Conservation (phyloP, 2,329 filamentous ascomycete species). For the Zasmidium cellare region DNA sequence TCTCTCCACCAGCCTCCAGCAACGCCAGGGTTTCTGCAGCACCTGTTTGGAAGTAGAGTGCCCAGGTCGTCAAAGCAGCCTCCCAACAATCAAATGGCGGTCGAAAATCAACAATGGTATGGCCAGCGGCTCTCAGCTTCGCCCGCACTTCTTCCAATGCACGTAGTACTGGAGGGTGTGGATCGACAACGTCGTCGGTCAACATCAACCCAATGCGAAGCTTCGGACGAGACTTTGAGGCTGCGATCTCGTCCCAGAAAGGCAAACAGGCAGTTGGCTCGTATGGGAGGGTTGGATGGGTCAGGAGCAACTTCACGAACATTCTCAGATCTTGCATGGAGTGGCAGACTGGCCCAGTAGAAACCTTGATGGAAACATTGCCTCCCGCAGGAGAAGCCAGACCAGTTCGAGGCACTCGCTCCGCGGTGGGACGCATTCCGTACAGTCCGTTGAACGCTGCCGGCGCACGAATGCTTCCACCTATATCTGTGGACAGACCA, state of each 20-base stretch:
- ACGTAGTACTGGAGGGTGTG: slow-evolving; percentile 58
- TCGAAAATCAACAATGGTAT: slow-evolving; percentile 53
- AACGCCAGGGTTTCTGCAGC: slow-evolving; percentile 9
- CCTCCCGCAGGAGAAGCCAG: slow-evolving; percentile 41
- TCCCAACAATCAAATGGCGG: slow-evolving; percentile 16
- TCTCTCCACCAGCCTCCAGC: slow-evolving; percentile 7
- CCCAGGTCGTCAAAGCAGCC: slow-evolving; percentile 13
- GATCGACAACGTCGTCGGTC: slow-evolving; percentile 59
- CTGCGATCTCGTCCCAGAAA: slow-evolving; percentile 45
- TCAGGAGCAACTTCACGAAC: slow-evolving; percentile 44
- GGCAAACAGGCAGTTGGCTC: slow-evolving; percentile 59
- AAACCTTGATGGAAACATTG: slow-evolving; percentile 47
- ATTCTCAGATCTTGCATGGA: slow-evolving; percentile 47
- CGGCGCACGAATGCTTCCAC: slow-evolving; percentile 46
- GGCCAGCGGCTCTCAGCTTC: slow-evolving; percentile 50
- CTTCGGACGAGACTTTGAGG: slow-evolving; percentile 22
- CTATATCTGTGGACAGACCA: slow-evolving; percentile 52
- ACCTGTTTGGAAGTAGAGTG: slow-evolving; percentile 16
- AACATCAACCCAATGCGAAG: slow-evolving; percentile 59
- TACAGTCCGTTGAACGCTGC: slow-evolving; percentile 51
- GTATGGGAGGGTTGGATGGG: slow-evolving; percentile 52
- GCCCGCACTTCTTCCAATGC: slow-evolving; percentile 56
- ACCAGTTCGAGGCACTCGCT: slow-evolving; percentile 44
- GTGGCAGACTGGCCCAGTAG: slow-evolving; percentile 54
- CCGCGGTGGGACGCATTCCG: slow-evolving; percentile 44